These are phyloP conservation scores for Wickerhamomyces subpelliculosus DNA, from an alignment of 805 yeast genomes.

Conservation along the genomic window DNA sequence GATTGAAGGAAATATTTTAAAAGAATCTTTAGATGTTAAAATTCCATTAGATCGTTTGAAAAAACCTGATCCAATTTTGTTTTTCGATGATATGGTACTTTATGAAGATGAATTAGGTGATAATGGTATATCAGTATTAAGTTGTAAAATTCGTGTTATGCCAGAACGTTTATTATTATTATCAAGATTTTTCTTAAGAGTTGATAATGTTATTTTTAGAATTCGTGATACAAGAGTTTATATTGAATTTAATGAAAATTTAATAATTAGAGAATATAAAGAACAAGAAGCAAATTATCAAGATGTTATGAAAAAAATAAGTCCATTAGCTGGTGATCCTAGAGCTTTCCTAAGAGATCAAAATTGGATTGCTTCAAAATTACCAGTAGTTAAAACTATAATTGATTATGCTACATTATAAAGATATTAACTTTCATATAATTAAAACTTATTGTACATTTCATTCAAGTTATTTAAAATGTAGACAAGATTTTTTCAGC, in stretches of 20 bases:
- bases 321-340: slow-evolving; percentile 54
- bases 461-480: slow-evolving; percentile 1
- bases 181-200: slow-evolving; percentile 75
- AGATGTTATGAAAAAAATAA: slow-evolving; percentile 34
- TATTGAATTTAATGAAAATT: slow-evolving; percentile 62
- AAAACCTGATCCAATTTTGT: slow-evolving; percentile 76
- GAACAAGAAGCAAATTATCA: slow-evolving; percentile 54
- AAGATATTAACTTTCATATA: too few relatives aligned
- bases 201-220: slow-evolving; percentile 82
- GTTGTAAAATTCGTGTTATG: slow-evolving; percentile 86
- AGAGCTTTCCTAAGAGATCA: slow-evolving; percentile 69
- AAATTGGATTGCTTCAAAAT: slow-evolving; percentile 72
- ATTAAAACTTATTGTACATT: slow-evolving; percentile 2
- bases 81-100: slow-evolving; percentile 81
- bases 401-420: slow-evolving; percentile 7
- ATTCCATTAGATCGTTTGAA: slow-evolving; percentile 70
- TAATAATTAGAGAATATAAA: slow-evolving; percentile 71
- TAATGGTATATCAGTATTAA: slow-evolving; percentile 79
- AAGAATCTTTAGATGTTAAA: slow-evolving; percentile 24
- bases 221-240: slow-evolving; percentile 80
- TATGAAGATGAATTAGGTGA: slow-evolving; percentile 97
- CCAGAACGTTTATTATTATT: slow-evolving; percentile 66
- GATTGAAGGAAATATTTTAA: slow-evolving; percentile 6
- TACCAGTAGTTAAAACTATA: slow-evolving; percentile 35
- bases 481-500: slow-evolving; percentile 22